Evolutionary conservation across 2,329 filamentous ascomycete genomes (phyloP).

Genomic region (Neofusicoccum cordaticola): DNA sequence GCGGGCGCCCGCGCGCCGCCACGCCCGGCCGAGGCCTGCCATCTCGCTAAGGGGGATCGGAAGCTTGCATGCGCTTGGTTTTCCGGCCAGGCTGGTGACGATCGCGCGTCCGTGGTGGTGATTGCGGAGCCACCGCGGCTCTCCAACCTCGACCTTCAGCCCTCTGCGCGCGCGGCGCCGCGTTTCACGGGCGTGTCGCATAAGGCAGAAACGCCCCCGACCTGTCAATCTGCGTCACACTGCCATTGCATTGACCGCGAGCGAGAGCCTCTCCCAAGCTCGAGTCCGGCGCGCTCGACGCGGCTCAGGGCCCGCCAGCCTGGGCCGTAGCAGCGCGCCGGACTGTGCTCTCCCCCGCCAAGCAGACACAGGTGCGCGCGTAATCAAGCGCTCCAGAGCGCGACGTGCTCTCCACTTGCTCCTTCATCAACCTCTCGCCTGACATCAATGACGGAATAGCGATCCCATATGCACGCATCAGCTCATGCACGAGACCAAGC

Average conservation of each 20-base stretch:
- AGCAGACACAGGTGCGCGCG: background rate
- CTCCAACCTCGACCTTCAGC: background rate
- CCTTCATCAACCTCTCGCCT: conserved; percentile 17
- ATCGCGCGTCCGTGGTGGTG: background rate
- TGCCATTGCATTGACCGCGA: conserved; percentile 1
- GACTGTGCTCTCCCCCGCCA: background rate
- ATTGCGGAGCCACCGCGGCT: conserved; percentile 1
- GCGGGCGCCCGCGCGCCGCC: background rate
- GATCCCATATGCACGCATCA: conserved; percentile 19
- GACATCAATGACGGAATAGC: conserved; percentile 19
- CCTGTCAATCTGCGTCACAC: conserved; percentile 19
- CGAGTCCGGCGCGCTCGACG: background rate
- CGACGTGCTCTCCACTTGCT: conserved; percentile 12
- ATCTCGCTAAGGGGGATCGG: background rate
- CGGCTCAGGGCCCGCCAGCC: conserved; percentile 13
- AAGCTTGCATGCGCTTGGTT: conserved; percentile 10
- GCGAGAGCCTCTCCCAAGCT: background rate
- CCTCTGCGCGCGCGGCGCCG: conserved; percentile 3
- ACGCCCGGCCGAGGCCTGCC: background rate
- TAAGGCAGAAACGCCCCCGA: conserved; percentile 15
- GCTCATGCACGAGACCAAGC: conserved; percentile 17
- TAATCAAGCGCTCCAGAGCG: conserved; percentile 6
- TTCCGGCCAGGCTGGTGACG: conserved; percentile 4
- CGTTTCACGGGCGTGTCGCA: conserved; percentile 18
- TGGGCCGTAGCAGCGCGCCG: background rate